A percentile compares a stretch with the other conserved stretches of the same genome.
phyloP scores from a whole-genome alignment of 441 rosid genomes.

The Melianthus villosus region DNA sequence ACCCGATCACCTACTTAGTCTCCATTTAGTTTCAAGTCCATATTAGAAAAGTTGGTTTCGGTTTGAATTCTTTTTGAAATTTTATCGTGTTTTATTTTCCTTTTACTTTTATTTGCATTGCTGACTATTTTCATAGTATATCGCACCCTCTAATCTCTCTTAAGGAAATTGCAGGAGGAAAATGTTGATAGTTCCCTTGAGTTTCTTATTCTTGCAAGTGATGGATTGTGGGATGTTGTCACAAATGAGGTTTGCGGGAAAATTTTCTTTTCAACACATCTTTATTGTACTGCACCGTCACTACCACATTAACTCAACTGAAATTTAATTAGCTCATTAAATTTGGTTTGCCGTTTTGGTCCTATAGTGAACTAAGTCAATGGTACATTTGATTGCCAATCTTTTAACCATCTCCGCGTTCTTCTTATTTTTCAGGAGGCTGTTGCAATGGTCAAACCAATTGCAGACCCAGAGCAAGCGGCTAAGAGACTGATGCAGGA shows the following conservation, averaged over 20 bases:
- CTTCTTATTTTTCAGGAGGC: conserved; percentile 45
- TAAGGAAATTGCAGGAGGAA: conserved; percentile 52
- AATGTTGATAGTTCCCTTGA: conserved; percentile 74
- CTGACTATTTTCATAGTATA: too few relatives aligned
- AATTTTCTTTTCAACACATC: too few relatives aligned
- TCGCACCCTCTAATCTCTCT: too few relatives aligned
- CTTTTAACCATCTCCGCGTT: conserved; percentile 3
- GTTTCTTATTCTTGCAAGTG: conserved; percentile 95
- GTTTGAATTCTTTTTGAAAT: too few relatives aligned
- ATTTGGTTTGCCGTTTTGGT: too few relatives aligned
- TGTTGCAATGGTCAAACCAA: conserved; percentile 52
- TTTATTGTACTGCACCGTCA: background rate
- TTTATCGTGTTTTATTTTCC: too few relatives aligned
- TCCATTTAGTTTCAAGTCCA: too few relatives aligned
- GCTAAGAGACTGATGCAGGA: conserved; percentile 71
- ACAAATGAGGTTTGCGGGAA: conserved; percentile 84
- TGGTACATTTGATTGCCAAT: background rate
- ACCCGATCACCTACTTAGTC: too few relatives aligned
- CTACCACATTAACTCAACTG: too few relatives aligned
- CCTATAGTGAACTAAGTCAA: background rate
- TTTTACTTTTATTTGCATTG: too few relatives aligned
- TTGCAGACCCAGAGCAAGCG: conserved; percentile 68
- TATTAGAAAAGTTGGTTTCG: too few relatives aligned
- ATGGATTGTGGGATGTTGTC: conserved; percentile 96
- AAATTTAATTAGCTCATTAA: too few relatives aligned